Evolutionary conservation across 179 eudicot species (phyloP).

Genomic region (Drosera spatulata): DNA sequence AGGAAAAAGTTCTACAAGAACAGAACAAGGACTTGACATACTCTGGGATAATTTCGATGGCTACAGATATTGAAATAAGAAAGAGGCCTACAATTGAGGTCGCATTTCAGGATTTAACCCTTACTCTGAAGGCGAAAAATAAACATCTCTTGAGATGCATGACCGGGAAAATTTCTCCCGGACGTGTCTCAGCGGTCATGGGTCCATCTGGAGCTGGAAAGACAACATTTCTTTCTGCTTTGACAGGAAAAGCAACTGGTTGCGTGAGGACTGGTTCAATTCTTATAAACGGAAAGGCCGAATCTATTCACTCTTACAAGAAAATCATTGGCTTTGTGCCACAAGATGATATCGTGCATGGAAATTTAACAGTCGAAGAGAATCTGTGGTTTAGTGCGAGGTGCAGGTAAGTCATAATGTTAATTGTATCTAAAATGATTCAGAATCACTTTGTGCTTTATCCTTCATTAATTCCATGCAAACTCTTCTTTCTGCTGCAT

Average conservation of each 20-base stretch:
- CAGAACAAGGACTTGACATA: conserved; percentile 40
- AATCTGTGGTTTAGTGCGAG: conserved; percentile 95
- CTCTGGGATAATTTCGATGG: conserved; percentile 47
- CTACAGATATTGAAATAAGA: conserved; percentile 18
- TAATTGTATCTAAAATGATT: too few relatives aligned
- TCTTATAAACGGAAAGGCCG: conserved; percentile 61
- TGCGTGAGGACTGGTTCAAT: conserved; percentile 64
- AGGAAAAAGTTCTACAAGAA: conserved; percentile 41
- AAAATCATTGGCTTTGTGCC: conserved; percentile 96
- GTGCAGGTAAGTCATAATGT: conserved; percentile 59
- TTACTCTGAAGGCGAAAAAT: conserved; percentile 68
- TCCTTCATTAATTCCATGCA: too few relatives aligned
- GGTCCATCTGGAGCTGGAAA: conserved; percentile 99
- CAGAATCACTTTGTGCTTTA: too few relatives aligned
- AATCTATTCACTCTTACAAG: conserved; percentile 63
- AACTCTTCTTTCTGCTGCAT: too few relatives aligned
- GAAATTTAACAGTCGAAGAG: conserved; percentile 90
- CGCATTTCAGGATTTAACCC: conserved; percentile 62
- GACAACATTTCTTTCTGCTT: conserved; percentile 80
- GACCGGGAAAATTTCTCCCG: conserved; percentile 75
- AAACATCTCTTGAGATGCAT: conserved; percentile 60
- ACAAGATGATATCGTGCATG: conserved; percentile 98
- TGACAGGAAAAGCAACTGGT: conserved; percentile 86
- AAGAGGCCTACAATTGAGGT: conserved; percentile 55
- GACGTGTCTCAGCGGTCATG: conserved; percentile 84